Evolutionary conservation across 2,329 filamentous ascomycete genomes (phyloP), one percentile per base, ranked within the genome.

Genomic region (Fusarium sp.): DNA sequence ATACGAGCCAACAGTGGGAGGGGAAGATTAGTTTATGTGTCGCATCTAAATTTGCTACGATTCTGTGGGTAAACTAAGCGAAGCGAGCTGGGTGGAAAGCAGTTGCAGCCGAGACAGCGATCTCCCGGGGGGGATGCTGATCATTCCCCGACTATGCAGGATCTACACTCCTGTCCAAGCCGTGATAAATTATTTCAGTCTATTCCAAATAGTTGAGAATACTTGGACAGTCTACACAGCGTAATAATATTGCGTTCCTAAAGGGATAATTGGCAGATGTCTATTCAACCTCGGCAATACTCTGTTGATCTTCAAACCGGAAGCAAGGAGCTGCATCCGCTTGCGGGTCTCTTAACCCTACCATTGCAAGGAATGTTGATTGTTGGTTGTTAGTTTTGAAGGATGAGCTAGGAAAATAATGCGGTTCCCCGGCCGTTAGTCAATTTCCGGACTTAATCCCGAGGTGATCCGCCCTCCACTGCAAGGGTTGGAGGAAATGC

Each of bases 391-490:
- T 13, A 10, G 8, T 54, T 29, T 12, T 38, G 34, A n/a, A 12
- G 22, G 32, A 27, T 25, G 15, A 54, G 16, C 27, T 20, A 6
- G 8, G 27, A 30, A 15, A 11, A 29, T 53, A 9, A 24, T 45
- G 16, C 12, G 2, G 10, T 46, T 55, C 40, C 52, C 40, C 40
- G 52, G 52, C 25, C 12, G 13, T 24, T 55, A 46, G 40, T 44
- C 52, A 45, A 30, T 25, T 55, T 55, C 16, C 22, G 40, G 52
- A 18, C 15, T 24, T 8, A 30, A 44, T 11, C 15, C 52, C 52
- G 52, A 30, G 4, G 8, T 55, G 9, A 29, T 22, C 49, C 49
- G 22, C 27, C 22, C 20, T 12, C 16, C 20, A 15, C 8, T 16
- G 11, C 40, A 32, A 24, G 29, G 34, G 18, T 38, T 5, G 6